A percentile compares a stretch with the other conserved stretches of the same genome.
Evolutionary conservation across 2,329 filamentous ascomycete species (phyloP).

Genomic region (Trichoderma pleuroti): DNA sequence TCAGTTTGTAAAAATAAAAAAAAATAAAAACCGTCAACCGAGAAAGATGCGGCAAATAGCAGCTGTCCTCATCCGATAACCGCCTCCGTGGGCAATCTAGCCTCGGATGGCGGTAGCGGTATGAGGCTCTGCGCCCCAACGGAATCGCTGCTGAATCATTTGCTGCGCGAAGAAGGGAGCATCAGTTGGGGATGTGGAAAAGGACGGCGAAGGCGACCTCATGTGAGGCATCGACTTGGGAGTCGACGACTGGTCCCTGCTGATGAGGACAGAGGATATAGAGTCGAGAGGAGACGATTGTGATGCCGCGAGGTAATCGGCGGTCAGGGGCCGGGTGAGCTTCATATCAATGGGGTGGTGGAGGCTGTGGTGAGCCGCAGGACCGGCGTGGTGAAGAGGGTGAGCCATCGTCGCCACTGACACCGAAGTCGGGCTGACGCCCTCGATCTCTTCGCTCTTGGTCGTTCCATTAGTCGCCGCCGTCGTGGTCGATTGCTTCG

Average conservation of each 20-base stretch:
- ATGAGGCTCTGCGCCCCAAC: slow-evolving; percentile 46
- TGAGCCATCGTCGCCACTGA: background rate
- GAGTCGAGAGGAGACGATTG: slow-evolving; percentile 22
- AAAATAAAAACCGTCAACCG: slow-evolving; percentile 1
- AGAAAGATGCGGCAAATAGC: slow-evolving; percentile 5
- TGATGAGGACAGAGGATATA: slow-evolving; percentile 28
- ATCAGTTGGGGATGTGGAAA: slow-evolving; percentile 44
- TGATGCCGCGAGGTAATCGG: slow-evolving; percentile 23
- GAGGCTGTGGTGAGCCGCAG: slow-evolving; percentile 44
- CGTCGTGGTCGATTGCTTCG: slow-evolving; percentile 53
- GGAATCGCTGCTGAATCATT: slow-evolving; percentile 44
- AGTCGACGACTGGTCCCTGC: slow-evolving; percentile 28
- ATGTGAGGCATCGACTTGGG: slow-evolving; percentile 37
- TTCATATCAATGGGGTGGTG: slow-evolving; percentile 22
- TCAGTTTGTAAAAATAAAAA: slow-evolving; percentile 11
- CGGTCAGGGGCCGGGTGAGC: slow-evolving; percentile 21
- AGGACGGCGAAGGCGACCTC: slow-evolving; percentile 44
- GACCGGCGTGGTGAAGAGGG: slow-evolving; percentile 31
- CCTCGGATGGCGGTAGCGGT: slow-evolving; percentile 47
- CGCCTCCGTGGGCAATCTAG: slow-evolving; percentile 28
- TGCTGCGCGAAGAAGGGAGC: slow-evolving; percentile 39
- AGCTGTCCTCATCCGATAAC: slow-evolving; percentile 16
- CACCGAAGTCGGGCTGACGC: background rate
- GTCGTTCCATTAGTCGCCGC: slow-evolving; percentile 38
- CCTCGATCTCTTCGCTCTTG: slow-evolving; percentile 5